A percentile compares a stretch with the other conserved stretches of the same genome.
phyloP scores from a whole-genome alignment of 805 yeast species.

The Hanseniaspora occidentalis region DNA sequence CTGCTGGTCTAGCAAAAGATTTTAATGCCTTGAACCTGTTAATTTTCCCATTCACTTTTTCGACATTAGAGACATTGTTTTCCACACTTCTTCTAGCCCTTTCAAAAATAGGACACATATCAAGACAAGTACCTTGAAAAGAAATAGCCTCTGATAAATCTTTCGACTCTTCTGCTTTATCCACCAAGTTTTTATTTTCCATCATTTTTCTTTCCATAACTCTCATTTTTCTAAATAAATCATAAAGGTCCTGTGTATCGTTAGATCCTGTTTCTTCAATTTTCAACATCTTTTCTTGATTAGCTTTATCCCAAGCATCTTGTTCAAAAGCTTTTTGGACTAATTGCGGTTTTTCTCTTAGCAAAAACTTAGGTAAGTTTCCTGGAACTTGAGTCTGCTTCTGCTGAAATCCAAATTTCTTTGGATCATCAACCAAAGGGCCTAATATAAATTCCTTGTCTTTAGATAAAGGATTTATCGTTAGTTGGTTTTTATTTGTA shows the following conservation, averaged over 20 bases:
- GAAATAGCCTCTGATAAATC: conserved; percentile 77
- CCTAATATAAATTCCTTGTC: conserved; percentile 14
- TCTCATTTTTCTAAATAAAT: conserved; percentile 60
- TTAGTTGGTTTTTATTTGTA: background rate
- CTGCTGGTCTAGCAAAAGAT: conserved; percentile 93
- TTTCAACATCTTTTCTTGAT: conserved; percentile 47
- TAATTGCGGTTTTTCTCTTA: conserved; percentile 27
- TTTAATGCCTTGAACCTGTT: conserved; percentile 58
- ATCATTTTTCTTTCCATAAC: conserved; percentile 62
- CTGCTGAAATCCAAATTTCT: background rate
- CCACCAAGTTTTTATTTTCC: conserved; percentile 77
- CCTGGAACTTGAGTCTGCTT: conserved; percentile 13
- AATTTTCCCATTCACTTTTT: conserved; percentile 54
- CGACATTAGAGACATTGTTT: conserved; percentile 71
- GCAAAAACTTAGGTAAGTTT: conserved; percentile 25
- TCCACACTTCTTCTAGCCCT: conserved; percentile 78
- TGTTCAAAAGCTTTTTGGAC: conserved; percentile 18
- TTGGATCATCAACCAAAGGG: conserved; percentile 9
- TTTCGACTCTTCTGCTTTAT: conserved; percentile 71
- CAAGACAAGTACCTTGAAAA: conserved; percentile 78
- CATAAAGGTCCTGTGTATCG: conserved; percentile 64
- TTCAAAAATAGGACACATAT: conserved; percentile 94
- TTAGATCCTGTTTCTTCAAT: conserved; percentile 30
- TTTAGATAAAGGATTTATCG: conserved; percentile 5
- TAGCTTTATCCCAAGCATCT: conserved; percentile 63